Base-by-base conservation (phyloP, 306 rosid species). In the Quercus suber region DNA sequence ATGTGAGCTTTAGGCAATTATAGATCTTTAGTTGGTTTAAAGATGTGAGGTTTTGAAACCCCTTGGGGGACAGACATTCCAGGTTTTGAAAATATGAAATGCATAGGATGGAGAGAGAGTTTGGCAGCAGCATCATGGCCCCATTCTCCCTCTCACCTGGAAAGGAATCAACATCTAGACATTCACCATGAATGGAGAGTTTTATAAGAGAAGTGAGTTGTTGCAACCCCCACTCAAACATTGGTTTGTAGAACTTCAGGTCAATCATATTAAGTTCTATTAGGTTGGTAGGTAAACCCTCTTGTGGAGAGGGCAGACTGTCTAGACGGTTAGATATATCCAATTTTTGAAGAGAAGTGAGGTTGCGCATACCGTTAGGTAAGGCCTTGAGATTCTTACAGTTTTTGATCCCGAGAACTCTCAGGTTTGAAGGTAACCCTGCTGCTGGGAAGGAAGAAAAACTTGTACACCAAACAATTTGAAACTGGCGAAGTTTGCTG, bases 1-100 rank as follows among this genome's bases (percentile, higher is more conserved):
- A 79, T 65, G 23, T 65, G 63, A 82, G 84, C 65, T 74, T 77
- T 9, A 77, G 41, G 33, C 85, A 81, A 43, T 28, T 41, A 75
- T 73, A 59, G 56, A 81, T 75, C 57, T 49, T 35, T 33, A 85
- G 9, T 15, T 45, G 72, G 67, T 79, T 58, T 14, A 85, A 81
- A 35, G 73, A 61, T 0, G 67, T 51, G 78, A 79, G 82, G 63
- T 79, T 35, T 33, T 63, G 77, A 61, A 79, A 71, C 56, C 78
- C 78, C 37, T 79, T 20, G 19, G 17, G 15, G 4, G 52, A 63
- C 57, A 79, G 55, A 51, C 30, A 61, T 61, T 72, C 65, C 52
- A 79, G 78, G 17, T 61, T 79, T 33, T 63, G 56, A 20, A 71
- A 78, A 13, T 35, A 28, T 0, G 1, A 0, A 1, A 79, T 75